Conservation (phyloP, 2,329 filamentous ascomycete genomes). For the Magnaporthales sp. region DNA sequence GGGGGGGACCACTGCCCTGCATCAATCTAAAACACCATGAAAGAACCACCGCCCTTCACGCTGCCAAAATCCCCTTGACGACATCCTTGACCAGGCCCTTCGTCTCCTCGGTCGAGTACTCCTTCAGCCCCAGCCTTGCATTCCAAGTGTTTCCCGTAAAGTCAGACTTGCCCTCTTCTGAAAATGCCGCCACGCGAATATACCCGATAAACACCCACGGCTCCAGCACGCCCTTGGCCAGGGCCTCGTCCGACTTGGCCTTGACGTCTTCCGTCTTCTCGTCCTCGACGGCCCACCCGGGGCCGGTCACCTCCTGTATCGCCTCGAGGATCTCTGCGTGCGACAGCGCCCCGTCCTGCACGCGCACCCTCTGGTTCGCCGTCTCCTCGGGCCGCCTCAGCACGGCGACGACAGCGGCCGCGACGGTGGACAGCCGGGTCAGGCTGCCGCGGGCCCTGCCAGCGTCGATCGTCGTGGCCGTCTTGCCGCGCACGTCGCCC, state of each 20-base stretch:
- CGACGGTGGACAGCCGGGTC: conserved; percentile 13
- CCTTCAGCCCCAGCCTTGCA: conserved; percentile 33
- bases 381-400: conserved; percentile 3
- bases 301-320: conserved; percentile 40
- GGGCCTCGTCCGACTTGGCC: conserved; percentile 28
- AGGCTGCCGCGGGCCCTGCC: conserved; percentile 12
- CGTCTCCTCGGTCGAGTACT: conserved; percentile 16
- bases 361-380: background rate
- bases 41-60: background rate
- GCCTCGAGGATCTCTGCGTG: conserved; percentile 41
- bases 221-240: conserved; percentile 26
- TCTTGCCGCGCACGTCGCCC: background rate
- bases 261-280: conserved; percentile 23
- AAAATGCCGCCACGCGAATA: conserved; percentile 12
- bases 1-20: too few relatives aligned
- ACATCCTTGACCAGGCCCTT: conserved; percentile 3
- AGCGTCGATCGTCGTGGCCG: conserved; percentile 9
- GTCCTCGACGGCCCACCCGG: conserved; percentile 37
- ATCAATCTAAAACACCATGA: background rate
- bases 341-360: conserved; percentile 38
- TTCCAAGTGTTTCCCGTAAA: conserved; percentile 25
- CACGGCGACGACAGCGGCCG: conserved; percentile 1
- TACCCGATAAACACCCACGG: conserved; percentile 7
- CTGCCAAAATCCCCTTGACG: background rate
- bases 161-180: conserved; percentile 17